phyloP scores from a whole-genome alignment of 768 basidiomycete species.

The Paxillus ammoniavirescens region DNA sequence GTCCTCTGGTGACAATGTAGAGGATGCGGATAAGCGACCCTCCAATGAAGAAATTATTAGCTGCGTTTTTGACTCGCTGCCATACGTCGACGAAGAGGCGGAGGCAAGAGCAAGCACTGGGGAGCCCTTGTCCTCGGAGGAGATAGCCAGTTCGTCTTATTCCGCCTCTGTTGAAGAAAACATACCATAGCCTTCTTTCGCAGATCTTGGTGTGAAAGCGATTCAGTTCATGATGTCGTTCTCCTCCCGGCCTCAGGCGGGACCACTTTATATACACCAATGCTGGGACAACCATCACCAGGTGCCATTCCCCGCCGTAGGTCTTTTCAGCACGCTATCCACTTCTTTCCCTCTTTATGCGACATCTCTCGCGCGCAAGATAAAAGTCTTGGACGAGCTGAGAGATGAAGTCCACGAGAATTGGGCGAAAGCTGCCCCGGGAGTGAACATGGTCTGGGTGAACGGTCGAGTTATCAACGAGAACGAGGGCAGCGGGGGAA shows the following conservation, averaged over 20 bases:
- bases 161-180: background rate
- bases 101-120: constrained; percentile 37
- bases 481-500: constrained; percentile 59
- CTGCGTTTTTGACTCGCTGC: constrained; percentile 31
- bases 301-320: constrained; percentile 13
- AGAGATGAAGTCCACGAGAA: constrained; percentile 57
- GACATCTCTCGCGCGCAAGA: constrained; percentile 67
- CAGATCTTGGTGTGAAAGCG: constrained; percentile 70
- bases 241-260: constrained; percentile 45
- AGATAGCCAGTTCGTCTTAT: constrained; percentile 48
- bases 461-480: constrained; percentile 68
- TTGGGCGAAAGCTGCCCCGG: constrained; percentile 47
- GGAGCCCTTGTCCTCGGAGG: constrained; percentile 48
- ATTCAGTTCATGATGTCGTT: constrained; percentile 73
- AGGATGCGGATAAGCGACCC: constrained; percentile 6
- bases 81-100: constrained; percentile 25
- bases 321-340: constrained; percentile 58
- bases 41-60: constrained; percentile 21
- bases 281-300: constrained; percentile 18
- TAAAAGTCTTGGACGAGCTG: constrained; percentile 51
- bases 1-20: background rate
- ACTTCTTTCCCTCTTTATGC: constrained; percentile 92
- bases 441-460: constrained; percentile 67
- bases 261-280: constrained; percentile 5
- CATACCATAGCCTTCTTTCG: background rate